Conservation (phyloP, 495 filamentous ascomycete species). For the Talaromyces proteolyticus region DNA sequence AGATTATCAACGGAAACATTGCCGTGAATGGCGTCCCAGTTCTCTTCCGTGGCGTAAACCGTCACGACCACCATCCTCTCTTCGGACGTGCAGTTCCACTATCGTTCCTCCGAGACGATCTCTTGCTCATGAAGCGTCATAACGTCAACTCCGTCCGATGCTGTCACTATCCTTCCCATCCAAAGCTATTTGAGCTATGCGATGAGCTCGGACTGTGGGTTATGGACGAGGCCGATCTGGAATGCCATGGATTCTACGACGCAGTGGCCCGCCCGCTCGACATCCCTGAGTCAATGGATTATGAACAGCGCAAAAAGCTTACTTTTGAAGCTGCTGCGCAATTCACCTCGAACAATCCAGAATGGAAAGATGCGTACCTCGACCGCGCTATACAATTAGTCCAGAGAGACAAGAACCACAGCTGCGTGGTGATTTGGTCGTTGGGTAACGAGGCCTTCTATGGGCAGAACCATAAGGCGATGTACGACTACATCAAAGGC, state of each 20-base stretch:
- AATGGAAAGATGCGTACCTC: constrained; percentile 58
- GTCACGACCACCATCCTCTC: constrained; percentile 57
- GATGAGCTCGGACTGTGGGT: constrained; percentile 67
- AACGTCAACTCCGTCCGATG: constrained; percentile 62
- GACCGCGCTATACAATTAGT: constrained; percentile 60
- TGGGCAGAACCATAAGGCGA: constrained; percentile 55
- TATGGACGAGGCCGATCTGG: constrained; percentile 67
- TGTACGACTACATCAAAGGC: constrained; percentile 54
- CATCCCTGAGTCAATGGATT: constrained; percentile 42
- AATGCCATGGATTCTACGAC: constrained; percentile 61
- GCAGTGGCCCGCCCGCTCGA: constrained; percentile 38
- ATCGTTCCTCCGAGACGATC: constrained; percentile 49
- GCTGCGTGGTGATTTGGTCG: constrained; percentile 64
- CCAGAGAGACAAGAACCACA: constrained; percentile 59
- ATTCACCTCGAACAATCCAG: constrained; percentile 56
- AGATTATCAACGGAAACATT: constrained; percentile 49
- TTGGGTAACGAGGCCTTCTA: constrained; percentile 67
- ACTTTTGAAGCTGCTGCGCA: constrained; percentile 45
- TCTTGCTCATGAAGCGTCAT: constrained; percentile 61
- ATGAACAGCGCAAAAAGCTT: constrained; percentile 47
- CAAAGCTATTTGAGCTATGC: constrained; percentile 51
- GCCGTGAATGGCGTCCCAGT: constrained; percentile 54
- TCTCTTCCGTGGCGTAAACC: constrained; percentile 54
- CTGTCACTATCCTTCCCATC: constrained; percentile 56
- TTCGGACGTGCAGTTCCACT: constrained; percentile 54